Evolutionary conservation across 225 moss, liverwort and hornwort genomes (phyloP).

Genomic region (Pseudisothecium myosuroides): DNA sequence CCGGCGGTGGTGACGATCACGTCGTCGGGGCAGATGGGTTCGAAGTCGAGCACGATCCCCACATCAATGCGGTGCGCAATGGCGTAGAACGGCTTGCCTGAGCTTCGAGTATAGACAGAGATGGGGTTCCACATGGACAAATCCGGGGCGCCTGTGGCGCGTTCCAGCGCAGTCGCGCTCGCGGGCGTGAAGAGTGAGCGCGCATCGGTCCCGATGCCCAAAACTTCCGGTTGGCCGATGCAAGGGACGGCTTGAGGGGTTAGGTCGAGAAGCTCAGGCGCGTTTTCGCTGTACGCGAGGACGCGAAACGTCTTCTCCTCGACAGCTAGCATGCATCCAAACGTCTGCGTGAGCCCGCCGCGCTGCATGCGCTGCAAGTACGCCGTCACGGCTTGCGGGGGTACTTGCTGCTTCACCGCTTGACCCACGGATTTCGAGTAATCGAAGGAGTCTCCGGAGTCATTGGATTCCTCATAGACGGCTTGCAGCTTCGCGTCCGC

Average conservation of each 20-base stretch:
- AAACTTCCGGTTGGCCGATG: slow-evolving; percentile 21
- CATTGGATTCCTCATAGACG: slow-evolving; percentile 32
- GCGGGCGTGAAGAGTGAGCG: slow-evolving; percentile 25
- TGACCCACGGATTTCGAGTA: slow-evolving; percentile 29
- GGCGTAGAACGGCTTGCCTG: slow-evolving; percentile 36
- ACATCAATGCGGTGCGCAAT: slow-evolving; percentile 37
- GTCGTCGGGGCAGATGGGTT: slow-evolving; percentile 21
- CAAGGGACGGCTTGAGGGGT: slow-evolving; percentile 33
- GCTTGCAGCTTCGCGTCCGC: slow-evolving; percentile 50
- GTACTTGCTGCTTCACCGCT: slow-evolving; percentile 18
- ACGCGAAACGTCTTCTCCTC: slow-evolving; percentile 27
- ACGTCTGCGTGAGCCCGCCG: slow-evolving; percentile 37
- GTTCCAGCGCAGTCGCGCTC: slow-evolving; percentile 16
- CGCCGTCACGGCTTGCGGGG: slow-evolving; percentile 39
- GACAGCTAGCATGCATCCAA: slow-evolving; percentile 37
- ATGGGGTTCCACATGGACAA: slow-evolving; percentile 36
- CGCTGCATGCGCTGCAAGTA: slow-evolving; percentile 53
- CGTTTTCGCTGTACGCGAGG: slow-evolving; percentile 32
- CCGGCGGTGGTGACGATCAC: slow-evolving; percentile 32
- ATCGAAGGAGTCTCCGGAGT: slow-evolving; percentile 36
- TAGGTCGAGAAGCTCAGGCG: slow-evolving; percentile 29
- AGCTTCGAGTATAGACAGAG: slow-evolving; percentile 20
- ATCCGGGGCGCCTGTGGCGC: slow-evolving; percentile 1
- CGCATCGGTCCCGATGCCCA: slow-evolving; percentile 35
- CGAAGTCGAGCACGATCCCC: slow-evolving; percentile 29